phyloP scores from a whole-genome alignment of 2,329 filamentous ascomycete species.

The Emmonsiellopsis sp. region DNA sequence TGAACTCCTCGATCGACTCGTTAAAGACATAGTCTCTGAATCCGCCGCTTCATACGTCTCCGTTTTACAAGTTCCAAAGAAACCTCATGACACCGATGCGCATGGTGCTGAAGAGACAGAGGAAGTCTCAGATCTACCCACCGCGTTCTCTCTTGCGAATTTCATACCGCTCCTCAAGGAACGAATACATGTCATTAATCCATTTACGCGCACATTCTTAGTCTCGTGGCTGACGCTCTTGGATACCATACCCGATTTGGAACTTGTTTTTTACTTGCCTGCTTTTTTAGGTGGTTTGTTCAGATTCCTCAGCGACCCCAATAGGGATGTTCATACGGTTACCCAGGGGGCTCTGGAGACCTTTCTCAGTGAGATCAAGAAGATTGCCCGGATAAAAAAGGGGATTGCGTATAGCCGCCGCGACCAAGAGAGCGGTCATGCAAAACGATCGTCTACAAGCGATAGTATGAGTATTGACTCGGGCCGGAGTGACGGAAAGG shows the following conservation, averaged over 20 bases:
- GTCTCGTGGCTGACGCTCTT: constrained; percentile 93
- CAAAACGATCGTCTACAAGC: constrained; percentile 59
- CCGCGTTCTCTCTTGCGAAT: constrained; percentile 78
- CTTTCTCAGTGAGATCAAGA: constrained; percentile 87
- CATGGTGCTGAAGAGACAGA: constrained; percentile 29
- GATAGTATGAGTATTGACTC: constrained; percentile 55
- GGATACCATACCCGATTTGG: constrained; percentile 92
- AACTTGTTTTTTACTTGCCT: constrained; percentile 84
- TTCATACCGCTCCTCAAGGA: constrained; percentile 94
- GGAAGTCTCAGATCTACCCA: constrained; percentile 50
- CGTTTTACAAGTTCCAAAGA: constrained; percentile 58
- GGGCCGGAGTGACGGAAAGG: constrained; percentile 32
- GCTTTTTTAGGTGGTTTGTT: constrained; percentile 84
- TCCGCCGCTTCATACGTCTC: constrained; percentile 93
- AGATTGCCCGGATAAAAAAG: constrained; percentile 85
- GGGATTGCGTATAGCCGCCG: constrained; percentile 81
- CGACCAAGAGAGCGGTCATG: constrained; percentile 54
- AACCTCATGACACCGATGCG: constrained; percentile 26
- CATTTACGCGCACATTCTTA: constrained; percentile 88
- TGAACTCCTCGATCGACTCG: constrained; percentile 82
- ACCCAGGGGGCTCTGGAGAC: constrained; percentile 83
- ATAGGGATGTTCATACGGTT: constrained; percentile 86
- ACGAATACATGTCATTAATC: constrained; percentile 86
- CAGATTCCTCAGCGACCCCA: constrained; percentile 84
- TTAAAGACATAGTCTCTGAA: constrained; percentile 94